A percentile compares a stretch with the other conserved stretches of the same genome.
phyloP scores from a whole-genome alignment of 805 yeast species.

The Lachancea sp. region DNA sequence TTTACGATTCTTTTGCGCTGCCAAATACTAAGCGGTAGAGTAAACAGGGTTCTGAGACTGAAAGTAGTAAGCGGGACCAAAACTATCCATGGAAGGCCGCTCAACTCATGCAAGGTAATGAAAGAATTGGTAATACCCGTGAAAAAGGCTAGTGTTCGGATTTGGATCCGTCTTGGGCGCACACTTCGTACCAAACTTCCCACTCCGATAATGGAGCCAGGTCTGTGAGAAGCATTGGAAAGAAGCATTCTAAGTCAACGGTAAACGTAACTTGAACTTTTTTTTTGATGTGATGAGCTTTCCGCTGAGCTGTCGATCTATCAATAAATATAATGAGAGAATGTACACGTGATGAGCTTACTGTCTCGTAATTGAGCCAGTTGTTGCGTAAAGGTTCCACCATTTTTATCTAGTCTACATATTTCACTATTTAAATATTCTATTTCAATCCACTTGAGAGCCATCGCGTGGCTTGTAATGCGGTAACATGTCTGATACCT shows the following conservation, averaged over 20 bases:
- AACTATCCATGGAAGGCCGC: constrained; percentile 77
- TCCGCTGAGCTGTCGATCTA: no score
- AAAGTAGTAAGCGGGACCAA: constrained; percentile 71
- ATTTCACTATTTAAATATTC: background rate
- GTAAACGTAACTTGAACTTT: no score
- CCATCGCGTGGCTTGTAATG: constrained; percentile 95
- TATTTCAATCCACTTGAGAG: constrained; percentile 49
- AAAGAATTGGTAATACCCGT: constrained; percentile 24
- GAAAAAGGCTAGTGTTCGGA: constrained; percentile 15
- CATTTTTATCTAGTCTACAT: background rate
- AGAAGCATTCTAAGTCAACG: no score
- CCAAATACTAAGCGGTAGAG: constrained; percentile 70
- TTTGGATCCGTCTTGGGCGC: background rate
- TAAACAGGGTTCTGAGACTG: constrained; percentile 54
- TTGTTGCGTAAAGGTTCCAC: background rate
- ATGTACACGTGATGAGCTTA: no score
- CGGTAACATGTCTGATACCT: constrained; percentile 65
- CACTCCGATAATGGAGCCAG: background rate
- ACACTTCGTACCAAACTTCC: background rate
- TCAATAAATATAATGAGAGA: no score
- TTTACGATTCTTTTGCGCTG: constrained; percentile 64
- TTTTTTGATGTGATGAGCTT: no score
- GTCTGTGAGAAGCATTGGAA: background rate
- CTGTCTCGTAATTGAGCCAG: no score
- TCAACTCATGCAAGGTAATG: constrained; percentile 39